A percentile compares a stretch with the other conserved stretches of the same genome.
Conservation (phyloP, 2,329 filamentous ascomycete genomes). For the Corynespora cassiicola region DNA sequence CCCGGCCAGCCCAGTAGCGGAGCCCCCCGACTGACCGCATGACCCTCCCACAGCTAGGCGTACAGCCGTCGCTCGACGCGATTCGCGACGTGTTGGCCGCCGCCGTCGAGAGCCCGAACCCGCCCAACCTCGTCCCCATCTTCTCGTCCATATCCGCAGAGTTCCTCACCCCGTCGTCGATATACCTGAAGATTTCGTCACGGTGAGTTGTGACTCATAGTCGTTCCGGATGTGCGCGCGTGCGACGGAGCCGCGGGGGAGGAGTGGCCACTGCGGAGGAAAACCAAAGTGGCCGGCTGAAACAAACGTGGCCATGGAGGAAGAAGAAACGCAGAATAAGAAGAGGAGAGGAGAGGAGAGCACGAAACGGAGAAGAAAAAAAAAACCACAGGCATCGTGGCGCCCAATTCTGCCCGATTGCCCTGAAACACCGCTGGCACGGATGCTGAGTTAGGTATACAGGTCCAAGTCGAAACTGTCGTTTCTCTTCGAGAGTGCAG, state of each 20-base stretch:
- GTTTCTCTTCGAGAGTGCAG: constrained; percentile 95
- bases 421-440: constrained; percentile 2
- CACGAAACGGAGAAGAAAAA: too few species aligned
- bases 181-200: constrained; percentile 88
- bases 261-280: constrained; percentile 15
- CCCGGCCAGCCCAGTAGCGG: constrained; percentile 6
- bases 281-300: neutral
- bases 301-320: constrained; percentile 4
- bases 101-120: constrained; percentile 58
- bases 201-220: constrained; percentile 62
- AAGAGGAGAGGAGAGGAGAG: too few species aligned
- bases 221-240: constrained; percentile 7
- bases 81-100: constrained; percentile 63
- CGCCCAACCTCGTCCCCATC: constrained; percentile 81
- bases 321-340: too few species aligned
- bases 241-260: neutral
- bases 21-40: constrained; percentile 34
- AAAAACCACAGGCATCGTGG: too few species aligned
- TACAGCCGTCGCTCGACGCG: constrained; percentile 68
- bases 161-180: constrained; percentile 90
- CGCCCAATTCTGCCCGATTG: too few species aligned
- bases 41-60: constrained; percentile 44
- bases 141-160: constrained; percentile 88
- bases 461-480: constrained; percentile 75
- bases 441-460: constrained; percentile 24